Evolutionary conservation across 441 rosid species (phyloP), one percentile per base, ranked within the genome.

Genomic region (Brassica hybrid): DNA sequence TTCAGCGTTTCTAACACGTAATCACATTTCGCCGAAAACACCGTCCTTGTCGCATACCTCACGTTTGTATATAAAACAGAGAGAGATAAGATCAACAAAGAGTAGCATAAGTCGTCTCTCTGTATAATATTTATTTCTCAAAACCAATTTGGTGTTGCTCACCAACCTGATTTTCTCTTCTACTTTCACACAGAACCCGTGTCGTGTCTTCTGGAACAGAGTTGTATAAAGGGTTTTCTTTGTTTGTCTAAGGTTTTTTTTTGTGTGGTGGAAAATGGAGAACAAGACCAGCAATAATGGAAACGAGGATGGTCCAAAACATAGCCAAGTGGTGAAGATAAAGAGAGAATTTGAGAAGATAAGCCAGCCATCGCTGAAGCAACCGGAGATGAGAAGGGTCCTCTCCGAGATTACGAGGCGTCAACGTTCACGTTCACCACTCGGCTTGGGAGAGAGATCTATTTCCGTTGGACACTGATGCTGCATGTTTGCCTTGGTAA

Each of bases 311-410:
- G 67, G 79, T 63, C 88, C 88, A 7, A 70, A 85, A 65, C 91
- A 89, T 56, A 88, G 84, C 81, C 94, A 89, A 72, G 94, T 88
- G 7, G 82, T 76, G 69, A 88, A 86, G 85, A 84, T 89, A 64
- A 89, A 83, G 82, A 71, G 38, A 73, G 94, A 89, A 34, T 68
- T 67, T 5, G 91, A 89, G 77, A 88, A 83, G 78, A 79, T 84
- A 56, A 82, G 52, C 27, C 79, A 84, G 25, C 88, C 87, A 3
- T 77, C 90, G 0, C 71, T 83, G 76, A 69, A 80, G 60, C 86
- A 87, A 64, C 80, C 86, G 16, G 86, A 86, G 81, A 79, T 85
- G 84, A 80, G 84, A 54, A 72, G 85, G 54, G 81, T 84, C 34
- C 81, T 84, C 36, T 38, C 77, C 50, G 78, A 82, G 64, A 54